Evolutionary conservation across 768 basidiomycete genomes (phyloP).

Genomic region (Polyporus arcularius): DNA sequence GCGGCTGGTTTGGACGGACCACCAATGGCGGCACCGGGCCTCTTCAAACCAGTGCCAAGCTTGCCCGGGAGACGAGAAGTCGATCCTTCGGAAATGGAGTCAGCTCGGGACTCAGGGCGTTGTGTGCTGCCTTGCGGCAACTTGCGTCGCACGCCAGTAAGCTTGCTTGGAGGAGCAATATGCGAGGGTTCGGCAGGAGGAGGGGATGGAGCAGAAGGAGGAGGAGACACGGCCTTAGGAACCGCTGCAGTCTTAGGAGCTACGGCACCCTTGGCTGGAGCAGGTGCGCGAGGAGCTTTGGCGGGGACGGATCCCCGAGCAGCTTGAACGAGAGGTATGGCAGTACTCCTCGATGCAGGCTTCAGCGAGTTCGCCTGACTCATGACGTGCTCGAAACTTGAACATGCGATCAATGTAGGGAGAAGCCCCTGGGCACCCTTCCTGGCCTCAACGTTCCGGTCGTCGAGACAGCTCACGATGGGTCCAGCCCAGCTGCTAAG

Average conservation of each 20-base stretch:
- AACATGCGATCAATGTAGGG: slow-evolving; percentile 68
- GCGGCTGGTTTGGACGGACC: slow-evolving; percentile 36
- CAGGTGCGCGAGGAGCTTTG: slow-evolving; percentile 8
- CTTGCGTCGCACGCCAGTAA: slow-evolving; percentile 69
- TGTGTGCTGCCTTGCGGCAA: slow-evolving; percentile 57
- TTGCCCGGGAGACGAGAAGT: slow-evolving; percentile 37
- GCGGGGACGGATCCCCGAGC: slow-evolving; percentile 57
- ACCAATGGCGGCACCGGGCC: slow-evolving; percentile 41
- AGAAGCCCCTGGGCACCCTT: slow-evolving; percentile 87
- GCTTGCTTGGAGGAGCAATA: slow-evolving; percentile 45
- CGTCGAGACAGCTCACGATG: slow-evolving; percentile 81
- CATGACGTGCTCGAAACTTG: slow-evolving; percentile 85
- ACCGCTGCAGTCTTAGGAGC: slow-evolving; percentile 23
- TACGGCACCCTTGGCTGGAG: slow-evolving; percentile 13
- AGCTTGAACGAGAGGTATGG: slow-evolving; percentile 86
- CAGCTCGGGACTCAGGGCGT: slow-evolving; percentile 49
- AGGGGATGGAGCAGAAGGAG: slow-evolving; percentile 46
- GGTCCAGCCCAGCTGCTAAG: slow-evolving; percentile 65
- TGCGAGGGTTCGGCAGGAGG: slow-evolving; percentile 39
- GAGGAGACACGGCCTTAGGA: slow-evolving; percentile 36
- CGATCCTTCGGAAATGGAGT: slow-evolving; percentile 36
- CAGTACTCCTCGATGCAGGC: slow-evolving; percentile 84
- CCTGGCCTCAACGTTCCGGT: slow-evolving; percentile 87
- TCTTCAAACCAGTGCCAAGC: slow-evolving; percentile 45
- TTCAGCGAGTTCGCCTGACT: slow-evolving; percentile 86